Base-by-base conservation (phyloP, 2,329 filamentous ascomycete species). In the Cadophora luteo-olivacea region DNA sequence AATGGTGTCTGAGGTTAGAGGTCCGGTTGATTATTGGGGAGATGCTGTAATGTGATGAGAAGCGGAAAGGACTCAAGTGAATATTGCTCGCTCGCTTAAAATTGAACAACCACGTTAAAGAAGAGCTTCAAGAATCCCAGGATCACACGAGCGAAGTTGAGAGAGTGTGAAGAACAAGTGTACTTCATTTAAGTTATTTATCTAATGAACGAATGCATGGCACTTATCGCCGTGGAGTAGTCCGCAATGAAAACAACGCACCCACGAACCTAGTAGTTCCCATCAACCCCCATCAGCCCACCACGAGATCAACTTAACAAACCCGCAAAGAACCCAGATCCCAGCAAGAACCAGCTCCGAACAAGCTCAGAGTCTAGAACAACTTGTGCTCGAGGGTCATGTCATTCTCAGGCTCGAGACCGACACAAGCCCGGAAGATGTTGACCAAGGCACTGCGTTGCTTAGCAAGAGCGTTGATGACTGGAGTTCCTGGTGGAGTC, bases 341-440 rank as follows among this genome's bases (percentile, higher is more conserved):
- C 41, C 57, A 54, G 29, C 29, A 61, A 41, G 12, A 41, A 67
- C 41, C 60, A 64, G 33, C 45, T 64, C 32, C 52, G 6, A 64
- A 62, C n/a, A 65, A 57, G 54, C n/a, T 48, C 57, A 63, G 6
- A 55, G 65, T 62, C 81, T 87, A 92, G 80, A 97, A 94, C 72
- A 98, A 88, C 89, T 98, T 99, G 86, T 98, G 95, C 87, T 99
- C 96, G 64, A 98, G 88, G 51, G 94, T 97, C 96, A 99, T 99
- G 81, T 99, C 96, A 68, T 91, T 96, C 87, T 99, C 96, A 19
- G 96, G 96, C 86, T 97, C 93, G 69, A 99, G 88, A 73, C 96
- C 96, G 77, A 99, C 91, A 78, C 95, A 98, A 73, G 96, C 96
- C 78, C 95, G 94, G 90, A 99, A 97, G 83, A 99, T 97, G 86